Percentiles rank a stretch among this genome's conserved stretches.
Evolutionary conservation across 768 basidiomycete genomes (phyloP).

Genomic region (Tephrocybe sp.): DNA sequence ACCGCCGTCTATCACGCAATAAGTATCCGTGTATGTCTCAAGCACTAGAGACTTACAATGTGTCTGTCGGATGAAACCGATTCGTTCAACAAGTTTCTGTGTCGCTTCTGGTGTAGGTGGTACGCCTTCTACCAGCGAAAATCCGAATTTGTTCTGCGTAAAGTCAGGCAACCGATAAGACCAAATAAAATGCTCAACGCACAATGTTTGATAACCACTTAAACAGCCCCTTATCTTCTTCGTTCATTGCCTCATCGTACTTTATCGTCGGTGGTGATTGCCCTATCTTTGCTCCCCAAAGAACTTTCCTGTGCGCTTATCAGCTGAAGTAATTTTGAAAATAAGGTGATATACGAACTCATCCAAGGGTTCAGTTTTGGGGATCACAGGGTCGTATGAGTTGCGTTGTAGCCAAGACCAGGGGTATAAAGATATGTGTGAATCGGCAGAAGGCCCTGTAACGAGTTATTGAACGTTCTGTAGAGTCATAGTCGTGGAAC

Average conservation of each 20-base stretch:
- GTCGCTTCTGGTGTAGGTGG: conserved; percentile 83
- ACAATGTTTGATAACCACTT: conserved; percentile 84
- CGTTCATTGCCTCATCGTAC: conserved; percentile 73
- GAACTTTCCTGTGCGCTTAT: conserved; percentile 48
- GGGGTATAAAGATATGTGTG: conserved; percentile 83
- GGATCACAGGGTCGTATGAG: conserved; percentile 74
- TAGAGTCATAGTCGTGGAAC: neutral
- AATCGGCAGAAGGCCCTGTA: conserved; percentile 55
- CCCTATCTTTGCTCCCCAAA: conserved; percentile 82
- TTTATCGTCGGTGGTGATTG: conserved; percentile 72
- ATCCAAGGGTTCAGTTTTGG: conserved; percentile 22
- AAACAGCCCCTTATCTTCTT: conserved; percentile 64
- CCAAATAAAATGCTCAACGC: conserved; percentile 25
- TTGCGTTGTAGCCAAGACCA: conserved; percentile 81
- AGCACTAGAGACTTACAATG: conserved; percentile 34
- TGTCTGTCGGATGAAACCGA: conserved; percentile 90
- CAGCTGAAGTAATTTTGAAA: neutral
- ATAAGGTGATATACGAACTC: conserved; percentile 42
- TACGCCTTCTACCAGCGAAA: conserved; percentile 83
- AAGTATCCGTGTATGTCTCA: conserved; percentile 1
- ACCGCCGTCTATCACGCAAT: conserved; percentile 64
- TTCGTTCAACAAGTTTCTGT: conserved; percentile 70
- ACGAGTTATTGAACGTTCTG: neutral
- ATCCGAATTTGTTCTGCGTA: conserved; percentile 78
- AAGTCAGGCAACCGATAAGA: conserved; percentile 2